Conservation (phyloP, 306 rosid genomes). For the Vigna trinervia region DNA sequence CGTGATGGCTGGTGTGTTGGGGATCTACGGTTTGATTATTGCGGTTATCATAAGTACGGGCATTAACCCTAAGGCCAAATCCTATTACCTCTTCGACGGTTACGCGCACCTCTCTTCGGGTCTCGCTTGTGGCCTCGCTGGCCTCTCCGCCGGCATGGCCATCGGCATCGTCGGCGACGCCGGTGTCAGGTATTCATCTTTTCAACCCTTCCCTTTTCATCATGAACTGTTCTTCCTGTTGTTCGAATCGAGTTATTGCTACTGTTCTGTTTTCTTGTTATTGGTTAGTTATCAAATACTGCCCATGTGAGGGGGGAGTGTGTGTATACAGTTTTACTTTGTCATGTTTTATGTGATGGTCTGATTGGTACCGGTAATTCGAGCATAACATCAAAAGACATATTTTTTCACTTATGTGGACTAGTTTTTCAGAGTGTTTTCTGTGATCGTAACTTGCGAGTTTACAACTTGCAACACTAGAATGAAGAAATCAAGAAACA, state of each 20-base stretch:
- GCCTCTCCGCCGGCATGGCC: slow-evolving; percentile 82
- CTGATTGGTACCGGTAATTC: neutral
- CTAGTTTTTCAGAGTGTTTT: neutral
- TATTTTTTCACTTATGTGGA: neutral
- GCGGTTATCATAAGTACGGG: slow-evolving; percentile 80
- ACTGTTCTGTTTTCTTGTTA: neutral
- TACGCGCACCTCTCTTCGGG: slow-evolving; percentile 80
- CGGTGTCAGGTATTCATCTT: slow-evolving; percentile 63
- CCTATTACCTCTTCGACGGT: slow-evolving; percentile 60
- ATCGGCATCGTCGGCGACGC: slow-evolving; percentile 81
- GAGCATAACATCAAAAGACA: neutral
- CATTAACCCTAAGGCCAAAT: slow-evolving; percentile 58
- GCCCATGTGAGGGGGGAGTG: neutral
- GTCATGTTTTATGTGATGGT: neutral
- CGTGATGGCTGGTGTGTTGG: slow-evolving; percentile 81
- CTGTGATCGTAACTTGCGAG: neutral
- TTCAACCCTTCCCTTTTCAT: neutral
- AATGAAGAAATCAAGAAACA: neutral
- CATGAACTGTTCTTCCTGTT: neutral
- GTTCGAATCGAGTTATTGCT: neutral
- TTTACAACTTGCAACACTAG: neutral
- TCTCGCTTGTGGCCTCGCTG: slow-evolving; percentile 76
- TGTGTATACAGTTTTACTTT: neutral
- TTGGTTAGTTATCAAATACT: neutral
- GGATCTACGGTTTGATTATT: slow-evolving; percentile 78